These are phyloP conservation scores for Phytopythium boreale DNA, from an alignment of 352 stramenopile genomes.

Conservation along the genomic window DNA sequence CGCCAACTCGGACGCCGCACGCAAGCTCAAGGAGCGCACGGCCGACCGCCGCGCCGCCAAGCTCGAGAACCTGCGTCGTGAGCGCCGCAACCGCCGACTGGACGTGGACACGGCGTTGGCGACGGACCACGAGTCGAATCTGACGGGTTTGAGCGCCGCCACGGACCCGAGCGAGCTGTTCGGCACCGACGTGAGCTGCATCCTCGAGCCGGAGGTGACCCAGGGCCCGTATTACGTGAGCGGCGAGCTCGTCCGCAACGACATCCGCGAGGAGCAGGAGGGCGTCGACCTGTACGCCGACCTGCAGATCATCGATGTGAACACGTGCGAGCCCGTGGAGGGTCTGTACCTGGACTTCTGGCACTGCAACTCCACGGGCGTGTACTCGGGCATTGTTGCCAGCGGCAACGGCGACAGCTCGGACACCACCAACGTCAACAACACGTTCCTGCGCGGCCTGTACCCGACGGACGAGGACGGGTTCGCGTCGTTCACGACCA, in stretches of 20 bases:
- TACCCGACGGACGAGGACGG: slow-evolving; percentile 15
- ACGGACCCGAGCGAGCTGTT: slow-evolving; percentile 17
- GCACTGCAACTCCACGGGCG: slow-evolving; percentile 27
- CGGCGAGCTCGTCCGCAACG: slow-evolving; percentile 16
- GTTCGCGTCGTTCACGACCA: slow-evolving; percentile 16
- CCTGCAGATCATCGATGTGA: slow-evolving; percentile 25
- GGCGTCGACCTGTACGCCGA: slow-evolving; percentile 21
- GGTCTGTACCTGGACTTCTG: slow-evolving; percentile 22
- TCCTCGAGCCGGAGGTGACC: slow-evolving; percentile 21
- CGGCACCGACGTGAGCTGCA: slow-evolving; percentile 19
- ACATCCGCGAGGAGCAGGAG: slow-evolving; percentile 17
- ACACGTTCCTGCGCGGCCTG: slow-evolving; percentile 19
- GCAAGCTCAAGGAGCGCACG: slow-evolving; percentile 14
- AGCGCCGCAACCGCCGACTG: slow-evolving; percentile 13
- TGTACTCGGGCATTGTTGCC: slow-evolving; percentile 21
- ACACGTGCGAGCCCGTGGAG: slow-evolving; percentile 21
- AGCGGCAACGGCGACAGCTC: slow-evolving; percentile 20
- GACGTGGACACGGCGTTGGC: slow-evolving; percentile 14
- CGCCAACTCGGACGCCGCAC: slow-evolving; percentile 13
- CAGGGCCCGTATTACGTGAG: slow-evolving; percentile 25
- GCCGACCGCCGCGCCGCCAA: slow-evolving; percentile 11
- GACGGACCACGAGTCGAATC: slow-evolving; percentile 19
- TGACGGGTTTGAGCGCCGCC: slow-evolving; percentile 12
- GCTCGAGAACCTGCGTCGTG: slow-evolving; percentile 9
- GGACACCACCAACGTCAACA: slow-evolving; percentile 19